phyloP scores from a whole-genome alignment of 345 rosid genomes.

The Aurinia saxatilis region DNA sequence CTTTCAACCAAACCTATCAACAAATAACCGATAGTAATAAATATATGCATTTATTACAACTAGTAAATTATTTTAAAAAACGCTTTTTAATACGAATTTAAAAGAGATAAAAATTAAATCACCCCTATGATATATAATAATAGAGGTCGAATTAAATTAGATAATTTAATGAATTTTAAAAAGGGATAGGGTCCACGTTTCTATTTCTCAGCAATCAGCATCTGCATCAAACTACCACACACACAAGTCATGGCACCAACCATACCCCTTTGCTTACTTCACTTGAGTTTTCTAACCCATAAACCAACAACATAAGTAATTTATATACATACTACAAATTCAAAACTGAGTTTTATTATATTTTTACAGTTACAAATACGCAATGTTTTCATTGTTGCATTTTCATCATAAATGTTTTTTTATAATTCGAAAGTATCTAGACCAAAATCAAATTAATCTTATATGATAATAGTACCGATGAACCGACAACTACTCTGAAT shows the following conservation, averaged over 20 bases:
- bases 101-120: background rate
- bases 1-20: conserved; percentile 25
- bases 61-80: background rate
- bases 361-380: background rate
- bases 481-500: no score
- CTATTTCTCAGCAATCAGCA: conserved; percentile 6
- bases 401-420: no score
- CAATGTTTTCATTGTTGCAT: no score
- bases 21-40: conserved; percentile 23
- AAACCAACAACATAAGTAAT: background rate
- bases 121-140: background rate
- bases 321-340: no score
- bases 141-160: background rate
- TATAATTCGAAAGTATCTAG: no score
- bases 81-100: background rate
- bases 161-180: background rate
- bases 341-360: background rate
- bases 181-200: conserved; percentile 14
- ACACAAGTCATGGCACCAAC: conserved; percentile 21
- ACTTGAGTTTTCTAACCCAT: conserved; percentile 15
- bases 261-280: conserved; percentile 25
- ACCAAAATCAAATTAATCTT: no score
- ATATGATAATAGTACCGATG: no score
- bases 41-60: conserved; percentile 18
- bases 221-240: conserved; percentile 21